Evolutionary conservation across 202 grass and related monocot species (phyloP), one percentile per base, ranked within the genome.

Genomic region (Zizania palustris): DNA sequence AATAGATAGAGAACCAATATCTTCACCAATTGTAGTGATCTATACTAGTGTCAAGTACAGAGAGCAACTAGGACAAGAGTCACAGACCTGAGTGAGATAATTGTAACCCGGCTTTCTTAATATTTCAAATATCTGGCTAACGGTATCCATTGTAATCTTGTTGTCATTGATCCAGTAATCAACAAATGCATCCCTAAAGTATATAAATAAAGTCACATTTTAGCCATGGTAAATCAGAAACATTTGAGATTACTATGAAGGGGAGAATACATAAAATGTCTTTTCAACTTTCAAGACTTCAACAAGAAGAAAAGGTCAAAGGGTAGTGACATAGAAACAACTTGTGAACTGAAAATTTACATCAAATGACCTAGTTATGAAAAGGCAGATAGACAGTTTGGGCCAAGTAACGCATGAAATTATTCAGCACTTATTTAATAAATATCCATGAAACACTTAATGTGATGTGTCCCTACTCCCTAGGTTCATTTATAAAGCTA

Each of bases 81-180:
- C 28, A 55, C 74, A 83, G 39, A 96, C 96, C 96, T 99, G 89
- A 67, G 87, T 83, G 74, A 99, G 85, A 82, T 96, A 80, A 36
- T 69, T 78, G 73, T 80, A 84, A 77, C 84, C 86, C 0, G 85
- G 81, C 56, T 96, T 92, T 70, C 89, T 93, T 78, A 99, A 81
- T 75, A 99, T 79, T 59, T 87, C 91, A 87, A 93, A 99, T 70
- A 99, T 96, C 67, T 99, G 96, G 58, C 74, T 89, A 76, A 88
- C 85, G 65, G 80, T 81, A 87, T 96, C 96, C 83, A 89, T 90
- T 45, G 85, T 95, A 74, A 99, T 96, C 83, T 90, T 84, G 78
- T 99, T 99, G 81, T 80, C 79, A 87, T 87, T 96, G 64, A 99
- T 71, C 96, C 96, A 99, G 62, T 96, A 99, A 67, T 91, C 90